Conservation (phyloP, 2,329 filamentous ascomycete genomes). For the Diaporthe ilicicola region DNA sequence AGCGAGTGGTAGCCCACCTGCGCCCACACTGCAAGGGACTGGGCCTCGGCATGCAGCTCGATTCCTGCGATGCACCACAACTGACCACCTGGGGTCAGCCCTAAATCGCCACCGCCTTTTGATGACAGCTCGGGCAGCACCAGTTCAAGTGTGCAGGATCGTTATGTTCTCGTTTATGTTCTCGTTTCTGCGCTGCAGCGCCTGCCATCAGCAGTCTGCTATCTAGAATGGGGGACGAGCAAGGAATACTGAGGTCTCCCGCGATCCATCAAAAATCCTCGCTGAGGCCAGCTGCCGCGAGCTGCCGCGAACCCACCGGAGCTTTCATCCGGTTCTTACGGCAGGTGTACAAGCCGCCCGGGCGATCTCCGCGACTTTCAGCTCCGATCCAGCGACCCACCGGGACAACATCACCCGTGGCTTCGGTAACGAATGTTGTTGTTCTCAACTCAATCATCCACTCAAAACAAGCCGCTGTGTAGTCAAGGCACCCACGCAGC, state of each 20-base stretch:
- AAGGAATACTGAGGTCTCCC: neutral
- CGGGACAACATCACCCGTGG: neutral
- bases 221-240: neutral
- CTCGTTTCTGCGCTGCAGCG: neutral
- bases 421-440: neutral
- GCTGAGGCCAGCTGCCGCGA: neutral
- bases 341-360: neutral
- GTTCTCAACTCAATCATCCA: neutral
- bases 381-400: slow-evolving; percentile 17
- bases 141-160: neutral
- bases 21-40: slow-evolving; percentile 6
- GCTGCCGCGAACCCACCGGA: slow-evolving; percentile 1
- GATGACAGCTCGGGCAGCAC: neutral
- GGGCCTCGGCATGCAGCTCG: slow-evolving; percentile 6
- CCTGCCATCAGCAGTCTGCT: neutral
- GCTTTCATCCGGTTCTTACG: slow-evolving; percentile 14
- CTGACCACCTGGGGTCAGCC: slow-evolving; percentile 19
- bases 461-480: neutral
- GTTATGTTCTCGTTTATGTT: neutral
- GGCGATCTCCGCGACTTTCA: neutral
- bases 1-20: slow-evolving; percentile 3
- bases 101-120: slow-evolving; percentile 32
- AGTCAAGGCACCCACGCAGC: neutral
- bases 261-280: slow-evolving; percentile 1
- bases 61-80: slow-evolving; percentile 15